Base-by-base conservation (phyloP, 2,329 filamentous ascomycete species). In the Tolypocladium cylindrosporum region DNA sequence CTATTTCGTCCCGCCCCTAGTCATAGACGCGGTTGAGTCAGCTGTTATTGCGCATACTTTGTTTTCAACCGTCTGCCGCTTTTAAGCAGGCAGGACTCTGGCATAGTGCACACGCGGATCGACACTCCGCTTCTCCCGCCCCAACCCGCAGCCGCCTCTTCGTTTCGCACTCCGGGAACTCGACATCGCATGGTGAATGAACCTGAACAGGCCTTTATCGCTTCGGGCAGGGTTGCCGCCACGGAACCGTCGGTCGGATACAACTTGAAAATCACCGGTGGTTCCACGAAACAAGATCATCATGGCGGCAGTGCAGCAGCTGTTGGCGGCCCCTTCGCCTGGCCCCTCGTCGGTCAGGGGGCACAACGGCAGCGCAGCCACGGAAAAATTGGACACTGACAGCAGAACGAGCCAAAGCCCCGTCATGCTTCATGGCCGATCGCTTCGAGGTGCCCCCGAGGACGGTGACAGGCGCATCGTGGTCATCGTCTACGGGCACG, bases 401-500 rank as follows among this genome's bases (percentile, higher is more conserved):
- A 68, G 69, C 53, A 69, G 69, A 57, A 63, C 67, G 34, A 69
- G 68, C 43, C 68, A 72, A 53, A 70, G 69, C 43, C 70, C 70
- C 43, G 63, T 65, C 16, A 65, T 72, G 60, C 63, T 69, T 34
- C 72, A 70, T 45, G 72, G 73, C n/a, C 68, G 71, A 55, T 74
- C 71, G 34, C 74, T 78, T 58, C 75, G 74, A 59, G 78, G 75
- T 55, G 75, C 75, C 4, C 74, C 80, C 9, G 74, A 76, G 60
- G 72, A 69, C 42, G 84, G 83, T 34, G 83, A 86, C 64, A 76
- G 76, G 10, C 77, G 84, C 57, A 84, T 81, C 54, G 82, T 84
- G 36, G 80, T 85, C 40, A 84, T 94, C 60, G 72, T 93, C 21
- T 90, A 87, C 70, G 85, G 87, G 13, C 77, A 77, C 27, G 86